Conservation (phyloP, 2,329 filamentous ascomycete genomes). For the Colletotrichum sp. region DNA sequence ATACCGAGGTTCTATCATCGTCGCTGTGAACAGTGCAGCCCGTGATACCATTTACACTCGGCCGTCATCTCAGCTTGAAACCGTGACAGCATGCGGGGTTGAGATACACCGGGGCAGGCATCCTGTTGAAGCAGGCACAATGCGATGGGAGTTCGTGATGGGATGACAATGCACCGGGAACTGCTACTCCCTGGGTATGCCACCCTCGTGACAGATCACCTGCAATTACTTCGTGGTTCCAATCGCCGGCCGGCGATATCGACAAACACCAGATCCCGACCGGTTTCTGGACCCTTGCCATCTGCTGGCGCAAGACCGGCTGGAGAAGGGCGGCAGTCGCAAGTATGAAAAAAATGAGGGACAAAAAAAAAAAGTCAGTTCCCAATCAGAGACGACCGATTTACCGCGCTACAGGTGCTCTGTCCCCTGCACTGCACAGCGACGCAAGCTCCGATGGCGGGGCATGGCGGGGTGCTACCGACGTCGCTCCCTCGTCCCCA, state of each 20-base stretch:
- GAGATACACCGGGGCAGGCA: not conserved
- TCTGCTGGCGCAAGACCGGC: not conserved
- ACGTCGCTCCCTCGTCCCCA: constrained; percentile 7
- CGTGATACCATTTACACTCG: not conserved
- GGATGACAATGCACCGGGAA: not conserved
- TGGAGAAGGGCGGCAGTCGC: not conserved
- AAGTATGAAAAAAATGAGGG: not conserved
- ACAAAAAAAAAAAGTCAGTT: not conserved
- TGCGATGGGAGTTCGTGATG: not conserved
- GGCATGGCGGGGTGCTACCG: constrained; percentile 23
- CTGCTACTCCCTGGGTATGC: not conserved
- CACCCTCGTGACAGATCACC: not conserved
- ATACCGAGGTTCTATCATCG: not conserved
- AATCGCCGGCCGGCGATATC: not conserved
- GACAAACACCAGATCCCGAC: not conserved
- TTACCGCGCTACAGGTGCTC: not conserved
- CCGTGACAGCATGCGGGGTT: not conserved
- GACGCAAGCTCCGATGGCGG: constrained; percentile 21
- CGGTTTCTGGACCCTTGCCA: not conserved
- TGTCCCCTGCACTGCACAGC: not conserved
- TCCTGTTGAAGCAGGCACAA: not conserved
- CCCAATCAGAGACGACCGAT: not conserved
- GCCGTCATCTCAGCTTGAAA: not conserved
- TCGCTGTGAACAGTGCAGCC: not conserved
- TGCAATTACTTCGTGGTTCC: not conserved